These are phyloP conservation scores for Zarea fungicola DNA, from an alignment of 2,329 filamentous ascomycete genomes.

Conservation along the genomic window DNA sequence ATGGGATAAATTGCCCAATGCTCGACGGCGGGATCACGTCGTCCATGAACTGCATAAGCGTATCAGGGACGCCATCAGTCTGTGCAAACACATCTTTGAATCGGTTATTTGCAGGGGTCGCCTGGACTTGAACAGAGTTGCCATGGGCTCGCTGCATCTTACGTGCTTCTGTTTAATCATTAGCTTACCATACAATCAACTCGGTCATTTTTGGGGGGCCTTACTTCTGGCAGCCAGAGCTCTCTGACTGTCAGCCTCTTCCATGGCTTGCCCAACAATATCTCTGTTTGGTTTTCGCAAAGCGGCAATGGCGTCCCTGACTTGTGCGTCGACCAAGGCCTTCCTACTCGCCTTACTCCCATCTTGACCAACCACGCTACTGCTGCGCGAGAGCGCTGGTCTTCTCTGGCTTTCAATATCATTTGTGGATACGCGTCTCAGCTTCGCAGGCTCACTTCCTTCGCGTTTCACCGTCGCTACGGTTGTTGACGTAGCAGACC, in stretches of 20 bases:
- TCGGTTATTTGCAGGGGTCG: conserved; percentile 50
- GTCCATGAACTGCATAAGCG: conserved; percentile 21
- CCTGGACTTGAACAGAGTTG: conserved; percentile 47
- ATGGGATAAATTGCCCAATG: conserved; percentile 35
- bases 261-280: conserved; percentile 60
- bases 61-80: conserved; percentile 19
- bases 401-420: conserved; percentile 34
- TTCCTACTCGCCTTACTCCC: conserved; percentile 60
- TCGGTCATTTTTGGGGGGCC: conserved; percentile 21
- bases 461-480: conserved; percentile 63
- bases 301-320: conserved; percentile 68
- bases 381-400: conserved; percentile 30
- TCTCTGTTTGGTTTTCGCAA: conserved; percentile 72
- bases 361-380: conserved; percentile 44
- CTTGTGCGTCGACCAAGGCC: conserved; percentile 61
- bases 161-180: conserved; percentile 41
- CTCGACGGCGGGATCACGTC: conserved; percentile 34
- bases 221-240: conserved; percentile 45
- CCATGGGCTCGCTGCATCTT: conserved; percentile 40
- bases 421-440: conserved; percentile 44
- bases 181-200: conserved; percentile 17
- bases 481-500: conserved; percentile 61
- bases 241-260: conserved; percentile 62
- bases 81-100: conserved; percentile 46
- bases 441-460: conserved; percentile 52